These are phyloP conservation scores for Neofusicoccum parvum DNA, from an alignment of 2,329 filamentous ascomycete species.

Conservation along the genomic window DNA sequence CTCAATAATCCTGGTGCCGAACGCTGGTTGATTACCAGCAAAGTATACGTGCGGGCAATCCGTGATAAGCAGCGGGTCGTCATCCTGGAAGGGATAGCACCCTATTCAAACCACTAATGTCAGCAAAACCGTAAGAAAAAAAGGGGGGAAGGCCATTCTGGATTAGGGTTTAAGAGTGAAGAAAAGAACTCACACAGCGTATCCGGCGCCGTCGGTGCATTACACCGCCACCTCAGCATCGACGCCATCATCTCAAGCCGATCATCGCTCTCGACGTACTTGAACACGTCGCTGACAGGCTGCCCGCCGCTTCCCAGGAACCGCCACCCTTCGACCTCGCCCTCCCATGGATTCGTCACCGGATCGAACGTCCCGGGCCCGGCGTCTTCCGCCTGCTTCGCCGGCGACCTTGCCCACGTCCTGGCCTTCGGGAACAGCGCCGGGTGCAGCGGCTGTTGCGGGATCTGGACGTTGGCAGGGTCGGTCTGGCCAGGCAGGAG, in stretches of 20 bases:
- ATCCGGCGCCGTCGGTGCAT: slow-evolving; percentile 91
- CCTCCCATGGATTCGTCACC: slow-evolving; percentile 92
- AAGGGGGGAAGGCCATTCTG: too few species aligned
- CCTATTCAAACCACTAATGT: slow-evolving; percentile 50
- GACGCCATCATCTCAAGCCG: slow-evolving; percentile 89
- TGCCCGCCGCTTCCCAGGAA: slow-evolving; percentile 87
- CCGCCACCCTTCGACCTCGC: slow-evolving; percentile 86
- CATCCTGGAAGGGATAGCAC: slow-evolving; percentile 94
- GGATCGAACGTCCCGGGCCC: slow-evolving; percentile 76
- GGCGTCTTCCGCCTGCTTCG: slow-evolving; percentile 37
- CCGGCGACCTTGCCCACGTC: slow-evolving; percentile 61
- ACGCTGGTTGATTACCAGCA: slow-evolving; percentile 79
- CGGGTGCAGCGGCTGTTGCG: slow-evolving; percentile 89
- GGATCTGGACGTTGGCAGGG: slow-evolving; percentile 85
- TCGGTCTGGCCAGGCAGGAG: slow-evolving; percentile 82
- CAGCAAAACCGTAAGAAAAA: too few species aligned
- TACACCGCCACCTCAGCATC: slow-evolving; percentile 88
- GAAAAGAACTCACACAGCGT: slow-evolving; percentile 74
- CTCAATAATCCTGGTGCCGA: slow-evolving; percentile 70
- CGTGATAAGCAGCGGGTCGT: slow-evolving; percentile 86
- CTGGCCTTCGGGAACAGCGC: slow-evolving; percentile 84
- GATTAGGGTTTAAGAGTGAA: slow-evolving; percentile 11
- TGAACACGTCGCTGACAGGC: slow-evolving; percentile 90
- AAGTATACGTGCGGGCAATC: slow-evolving; percentile 90
- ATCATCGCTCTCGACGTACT: slow-evolving; percentile 68